Base-by-base conservation (phyloP, 2,329 filamentous ascomycete genomes). In the Talaromyces sp. region DNA sequence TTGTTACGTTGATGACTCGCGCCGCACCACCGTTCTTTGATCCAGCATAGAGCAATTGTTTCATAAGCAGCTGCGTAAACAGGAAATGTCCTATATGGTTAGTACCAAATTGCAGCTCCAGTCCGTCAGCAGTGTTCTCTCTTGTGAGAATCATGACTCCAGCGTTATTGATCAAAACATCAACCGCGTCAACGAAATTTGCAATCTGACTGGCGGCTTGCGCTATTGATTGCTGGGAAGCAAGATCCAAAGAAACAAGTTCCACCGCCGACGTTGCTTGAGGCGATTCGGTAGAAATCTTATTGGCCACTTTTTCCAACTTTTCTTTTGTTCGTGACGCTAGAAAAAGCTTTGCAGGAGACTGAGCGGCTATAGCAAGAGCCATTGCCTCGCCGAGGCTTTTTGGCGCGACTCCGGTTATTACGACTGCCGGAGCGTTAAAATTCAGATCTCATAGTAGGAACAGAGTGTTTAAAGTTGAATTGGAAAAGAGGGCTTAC, bases 371-470 rank as follows among this genome's bases (percentile, higher is more conserved):
- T 61, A 76, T 65, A 43, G 69, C 70, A 17, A 67, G 60, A 14
- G 71, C 72, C 32, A 71, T 67, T 19, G 68, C 65, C 57, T 68
- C 67, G 17, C 74, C 75, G 43, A 77, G 66, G 31, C 69, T 72
- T 56, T 69, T 69, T 19, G 70, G 72, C 48, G 68, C 72, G 41
- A 74, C 72, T 24, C 74, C 74, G 19, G 72, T 76, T 57, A 80
- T 74, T 41, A 79, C 68, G 54, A 79, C 68, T 68, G 54, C 26
- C 51, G 11, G 21, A 31, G 52, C 31, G 8, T 32, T 21, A 10
- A 46, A 46, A 19, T 19, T 12, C 5, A 17, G 21, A 21, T 24
- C 43, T 43, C 43, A 21, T 21, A 3, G 14, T 14, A 19, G n/a
- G 24, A 46, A 3, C 10, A 21, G 10, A 12, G 41, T 17, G 19